A percentile compares a stretch with the other conserved stretches of the same genome.
phyloP scores from a whole-genome alignment of 176 grass and related monocot species.

The Alloteropsis semialata region DNA sequence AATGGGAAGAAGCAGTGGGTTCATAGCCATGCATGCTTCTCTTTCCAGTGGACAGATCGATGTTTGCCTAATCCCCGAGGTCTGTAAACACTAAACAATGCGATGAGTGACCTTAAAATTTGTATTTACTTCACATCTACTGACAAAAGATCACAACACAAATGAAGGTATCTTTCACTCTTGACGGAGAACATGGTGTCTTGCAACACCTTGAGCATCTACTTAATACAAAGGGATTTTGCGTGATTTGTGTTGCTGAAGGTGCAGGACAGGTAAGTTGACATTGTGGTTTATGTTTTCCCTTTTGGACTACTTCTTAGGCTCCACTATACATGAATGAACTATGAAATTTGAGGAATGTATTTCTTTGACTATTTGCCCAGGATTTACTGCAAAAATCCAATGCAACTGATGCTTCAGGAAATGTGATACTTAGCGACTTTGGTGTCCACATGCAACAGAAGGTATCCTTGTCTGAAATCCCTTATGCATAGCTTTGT shows the following conservation, averaged over 20 bases:
- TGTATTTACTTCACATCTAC: constrained; percentile 16
- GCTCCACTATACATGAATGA: neutral
- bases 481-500: neutral
- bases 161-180: constrained; percentile 70
- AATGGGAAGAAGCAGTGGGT: constrained; percentile 93
- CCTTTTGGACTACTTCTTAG: neutral
- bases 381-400: constrained; percentile 92
- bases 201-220: constrained; percentile 76
- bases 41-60: constrained; percentile 96
- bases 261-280: constrained; percentile 87
- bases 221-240: constrained; percentile 76
- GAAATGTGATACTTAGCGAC: constrained; percentile 85
- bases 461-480: constrained; percentile 47
- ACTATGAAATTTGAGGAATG: neutral
- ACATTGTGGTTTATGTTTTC: neutral
- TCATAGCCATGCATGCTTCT: constrained; percentile 98
- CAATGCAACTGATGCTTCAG: constrained; percentile 86
- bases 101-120: neutral
- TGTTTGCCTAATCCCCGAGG: constrained; percentile 91
- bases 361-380: constrained; percentile 22
- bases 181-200: constrained; percentile 84
- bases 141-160: constrained; percentile 19
- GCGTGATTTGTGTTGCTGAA: constrained; percentile 89
- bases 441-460: constrained; percentile 94
- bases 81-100: constrained; percentile 38